Evolutionary conservation across 2,329 filamentous ascomycete genomes (phyloP), one percentile per base, ranked within the genome.

Genomic region (Exophiala phaeomuriformis): DNA sequence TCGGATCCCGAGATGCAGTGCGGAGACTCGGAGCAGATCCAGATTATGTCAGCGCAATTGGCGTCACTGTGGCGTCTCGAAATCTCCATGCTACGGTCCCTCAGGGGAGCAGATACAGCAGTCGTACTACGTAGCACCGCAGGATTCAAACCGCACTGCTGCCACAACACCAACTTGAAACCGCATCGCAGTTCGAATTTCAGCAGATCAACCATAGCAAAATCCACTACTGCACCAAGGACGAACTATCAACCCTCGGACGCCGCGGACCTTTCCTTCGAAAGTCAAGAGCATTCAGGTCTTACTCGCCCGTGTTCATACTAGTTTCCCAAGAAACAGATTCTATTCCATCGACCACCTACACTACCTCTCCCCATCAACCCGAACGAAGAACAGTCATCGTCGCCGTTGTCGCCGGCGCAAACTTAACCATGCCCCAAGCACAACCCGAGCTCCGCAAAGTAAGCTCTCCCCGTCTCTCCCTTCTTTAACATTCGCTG

Each of bases 401-500:
- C 36, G 6, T 30, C n/a, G 27, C 27, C 36, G 27, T 30, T 37
- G 8, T 31, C 47, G 7, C 19, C 19, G 19, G 19, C 19, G 19
- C 19, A 40, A 28, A 36, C 47, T 46, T 50, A 47, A 50, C 36
- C 51, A 98, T 98, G 93, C 89, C 93, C 76, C 91, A 94, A 84
- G 90, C 93, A 71, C 93, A 97, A 76, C 93, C 93, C 66, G 94
- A 98, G 77, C 82, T 98, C 60, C 98, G 97, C 77, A 98, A 97
- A 84, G 93, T 94, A 74, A 55, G 69, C n/a, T 30, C 35, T 6
- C 4, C 47, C 40, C 36, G 27, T 30, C 29, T 19, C 31, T 10
- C 28, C 36, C 36, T 7, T 39, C 40, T 41, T 6, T 10, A 35
- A 35, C 33, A 6, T 35, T 10, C 33, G 10, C 10, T 10, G 33